These are phyloP conservation scores for Tagetes patula DNA, from an alignment of 129 eudicot genomes.

Conservation along the genomic window DNA sequence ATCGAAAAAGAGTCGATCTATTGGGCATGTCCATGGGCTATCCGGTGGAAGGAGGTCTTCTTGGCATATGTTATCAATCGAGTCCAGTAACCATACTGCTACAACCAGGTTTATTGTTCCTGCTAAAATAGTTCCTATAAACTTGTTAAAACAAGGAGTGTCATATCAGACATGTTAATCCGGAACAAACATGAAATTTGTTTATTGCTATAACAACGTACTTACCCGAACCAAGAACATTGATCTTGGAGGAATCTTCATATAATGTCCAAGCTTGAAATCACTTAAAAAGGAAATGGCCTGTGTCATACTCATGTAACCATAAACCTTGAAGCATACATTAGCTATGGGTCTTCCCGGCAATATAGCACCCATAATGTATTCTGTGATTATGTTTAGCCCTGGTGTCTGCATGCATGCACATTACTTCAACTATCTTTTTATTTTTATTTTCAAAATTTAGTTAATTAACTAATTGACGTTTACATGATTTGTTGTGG, in stretches of 20 bases:
- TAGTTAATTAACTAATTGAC: neutral
- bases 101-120: constrained; percentile 79
- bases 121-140: constrained; percentile 81
- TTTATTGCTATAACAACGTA: too few relatives aligned
- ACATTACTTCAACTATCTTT: neutral
- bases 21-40: constrained; percentile 97
- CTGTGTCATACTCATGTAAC: constrained; percentile 95
- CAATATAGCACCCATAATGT: constrained; percentile 77
- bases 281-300: constrained; percentile 90
- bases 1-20: constrained; percentile 84
- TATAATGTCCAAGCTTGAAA: constrained; percentile 88
- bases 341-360: constrained; percentile 93
- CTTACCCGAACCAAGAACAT: constrained; percentile 92
- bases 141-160: constrained; percentile 23
- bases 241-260: constrained; percentile 97
- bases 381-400: constrained; percentile 83
- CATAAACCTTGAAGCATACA: constrained; percentile 85
- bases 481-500: constrained; percentile 87
- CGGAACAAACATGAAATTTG: too few relatives aligned
- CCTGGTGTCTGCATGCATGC: constrained; percentile 62
- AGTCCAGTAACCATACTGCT: constrained; percentile 78
- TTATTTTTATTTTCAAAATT: neutral
- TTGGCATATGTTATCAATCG: constrained; percentile 74
- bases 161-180: too few relatives aligned
- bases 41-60: constrained; percentile 76